Percentiles rank a stretch among this genome's conserved stretches.
Evolutionary conservation across 257 asterid species (phyloP).

Genomic region (Orobanche coerulescens): DNA sequence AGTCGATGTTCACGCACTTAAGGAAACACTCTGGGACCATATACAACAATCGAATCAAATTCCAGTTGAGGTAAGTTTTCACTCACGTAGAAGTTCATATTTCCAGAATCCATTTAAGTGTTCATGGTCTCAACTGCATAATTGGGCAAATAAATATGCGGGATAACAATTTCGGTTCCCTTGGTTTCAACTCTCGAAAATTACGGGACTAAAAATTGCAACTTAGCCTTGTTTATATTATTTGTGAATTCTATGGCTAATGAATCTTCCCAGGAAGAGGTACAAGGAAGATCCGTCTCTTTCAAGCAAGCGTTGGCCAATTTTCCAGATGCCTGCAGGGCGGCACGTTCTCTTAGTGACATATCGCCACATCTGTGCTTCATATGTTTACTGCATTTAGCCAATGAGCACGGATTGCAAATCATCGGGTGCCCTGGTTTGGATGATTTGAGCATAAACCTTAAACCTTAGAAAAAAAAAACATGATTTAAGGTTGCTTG

Average conservation of each 20-base stretch:
- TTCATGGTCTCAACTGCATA: too few relatives aligned
- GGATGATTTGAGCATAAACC: slow-evolving; percentile 64
- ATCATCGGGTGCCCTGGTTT: slow-evolving; percentile 48
- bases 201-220: too few relatives aligned
- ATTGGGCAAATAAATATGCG: too few relatives aligned
- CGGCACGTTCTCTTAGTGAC: slow-evolving; percentile 50
- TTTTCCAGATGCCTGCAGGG: slow-evolving; percentile 59
- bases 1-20: slow-evolving; percentile 87
- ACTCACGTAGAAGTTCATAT: not conserved
- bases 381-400: slow-evolving; percentile 91
- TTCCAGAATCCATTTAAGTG: too few relatives aligned
- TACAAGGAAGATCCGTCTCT: slow-evolving; percentile 36
- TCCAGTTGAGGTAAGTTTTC: slow-evolving; percentile 39
- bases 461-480: slow-evolving; percentile 22
- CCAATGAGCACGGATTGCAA: slow-evolving; percentile 75
- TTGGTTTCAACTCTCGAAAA: too few relatives aligned
- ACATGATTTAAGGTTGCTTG: not conserved
- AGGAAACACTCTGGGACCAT: slow-evolving; percentile 82
- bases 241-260: not conserved
- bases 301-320: slow-evolving; percentile 58
- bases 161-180: too few relatives aligned
- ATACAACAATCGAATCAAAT: slow-evolving; percentile 35
- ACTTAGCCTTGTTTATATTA: too few relatives aligned
- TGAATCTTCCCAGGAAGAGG: slow-evolving; percentile 27
- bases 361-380: slow-evolving; percentile 90